A percentile compares a stretch with the other conserved stretches of the same genome.
Evolutionary conservation across 2,329 filamentous ascomycete genomes (phyloP).

Genomic region (Cladosporium oxysporum): DNA sequence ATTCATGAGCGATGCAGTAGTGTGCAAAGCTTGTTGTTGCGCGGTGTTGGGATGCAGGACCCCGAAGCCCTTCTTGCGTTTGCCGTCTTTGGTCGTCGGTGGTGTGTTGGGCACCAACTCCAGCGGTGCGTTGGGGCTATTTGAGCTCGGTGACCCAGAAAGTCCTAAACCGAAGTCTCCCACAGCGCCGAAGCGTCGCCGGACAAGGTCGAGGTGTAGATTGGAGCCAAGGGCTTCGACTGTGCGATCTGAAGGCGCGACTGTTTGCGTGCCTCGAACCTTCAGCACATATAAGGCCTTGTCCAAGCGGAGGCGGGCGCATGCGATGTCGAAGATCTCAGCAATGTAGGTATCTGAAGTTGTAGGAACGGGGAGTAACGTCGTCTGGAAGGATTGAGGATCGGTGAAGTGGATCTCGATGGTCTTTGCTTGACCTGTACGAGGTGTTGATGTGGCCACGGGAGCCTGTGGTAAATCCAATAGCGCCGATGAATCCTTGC

Average conservation of each 20-base stretch:
- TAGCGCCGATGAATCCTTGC: constrained; percentile 48
- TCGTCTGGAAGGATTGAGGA: constrained; percentile 63
- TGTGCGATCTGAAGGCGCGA: constrained; percentile 74
- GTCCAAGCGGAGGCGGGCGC: constrained; percentile 74
- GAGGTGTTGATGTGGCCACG: constrained; percentile 50
- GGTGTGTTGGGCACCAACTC: constrained; percentile 50
- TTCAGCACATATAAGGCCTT: constrained; percentile 79
- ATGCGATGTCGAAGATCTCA: constrained; percentile 77
- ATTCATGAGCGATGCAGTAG: constrained; percentile 16
- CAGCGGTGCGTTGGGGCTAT: constrained; percentile 68
- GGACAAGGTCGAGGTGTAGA: constrained; percentile 72
- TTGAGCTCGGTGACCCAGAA: constrained; percentile 67
- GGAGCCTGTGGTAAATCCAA: constrained; percentile 47
- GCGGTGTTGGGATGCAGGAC: constrained; percentile 64
- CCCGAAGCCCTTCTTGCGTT: constrained; percentile 35
- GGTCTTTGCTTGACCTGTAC: constrained; percentile 70
- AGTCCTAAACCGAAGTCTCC: constrained; percentile 68
- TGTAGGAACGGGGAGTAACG: constrained; percentile 71
- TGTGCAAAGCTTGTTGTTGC: constrained; percentile 32
- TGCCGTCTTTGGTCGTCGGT: constrained; percentile 37
- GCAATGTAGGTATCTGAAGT: constrained; percentile 82
- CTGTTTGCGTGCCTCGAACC: constrained; percentile 70
- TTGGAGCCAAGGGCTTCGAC: constrained; percentile 77
- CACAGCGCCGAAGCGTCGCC: constrained; percentile 69
- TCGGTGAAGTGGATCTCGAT: constrained; percentile 73